phyloP scores from a whole-genome alignment of 768 basidiomycete genomes.

The Tricholoma bakamatsutake region DNA sequence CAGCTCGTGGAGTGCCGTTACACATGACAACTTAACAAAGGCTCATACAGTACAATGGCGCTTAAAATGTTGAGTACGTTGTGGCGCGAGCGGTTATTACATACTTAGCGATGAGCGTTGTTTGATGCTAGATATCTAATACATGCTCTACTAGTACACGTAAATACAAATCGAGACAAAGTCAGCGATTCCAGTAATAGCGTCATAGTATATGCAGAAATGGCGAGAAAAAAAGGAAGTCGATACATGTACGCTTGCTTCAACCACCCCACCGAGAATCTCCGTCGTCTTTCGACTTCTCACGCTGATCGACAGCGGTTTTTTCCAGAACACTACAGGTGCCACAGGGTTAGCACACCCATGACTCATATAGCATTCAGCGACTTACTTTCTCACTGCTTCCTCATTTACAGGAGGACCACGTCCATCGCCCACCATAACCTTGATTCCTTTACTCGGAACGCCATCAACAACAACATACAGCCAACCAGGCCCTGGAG shows the following conservation, averaged over 20 bases:
- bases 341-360: neutral
- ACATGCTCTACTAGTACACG: neutral
- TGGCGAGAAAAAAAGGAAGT: neutral
- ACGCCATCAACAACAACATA: slow-evolving; percentile 61
- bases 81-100: no score
- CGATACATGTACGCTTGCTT: neutral
- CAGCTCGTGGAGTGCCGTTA: no score
- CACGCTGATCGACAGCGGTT: slow-evolving; percentile 46
- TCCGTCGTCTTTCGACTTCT: slow-evolving; percentile 24
- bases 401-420: slow-evolving; percentile 51
- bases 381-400: slow-evolving; percentile 55
- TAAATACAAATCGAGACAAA: neutral
- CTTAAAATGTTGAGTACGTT: no score
- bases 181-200: neutral
- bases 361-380: neutral
- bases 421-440: slow-evolving; percentile 66
- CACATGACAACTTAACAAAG: no score
- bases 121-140: neutral
- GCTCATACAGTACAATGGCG: no score
- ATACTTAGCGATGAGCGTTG: no score
- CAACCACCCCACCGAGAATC: neutral
- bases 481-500: slow-evolving; percentile 79
- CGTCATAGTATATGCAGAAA: neutral
- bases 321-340: slow-evolving; percentile 39
- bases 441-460: slow-evolving; percentile 54